Conservation (phyloP, 2,329 filamentous ascomycete species). For the Apiospora arundinis region DNA sequence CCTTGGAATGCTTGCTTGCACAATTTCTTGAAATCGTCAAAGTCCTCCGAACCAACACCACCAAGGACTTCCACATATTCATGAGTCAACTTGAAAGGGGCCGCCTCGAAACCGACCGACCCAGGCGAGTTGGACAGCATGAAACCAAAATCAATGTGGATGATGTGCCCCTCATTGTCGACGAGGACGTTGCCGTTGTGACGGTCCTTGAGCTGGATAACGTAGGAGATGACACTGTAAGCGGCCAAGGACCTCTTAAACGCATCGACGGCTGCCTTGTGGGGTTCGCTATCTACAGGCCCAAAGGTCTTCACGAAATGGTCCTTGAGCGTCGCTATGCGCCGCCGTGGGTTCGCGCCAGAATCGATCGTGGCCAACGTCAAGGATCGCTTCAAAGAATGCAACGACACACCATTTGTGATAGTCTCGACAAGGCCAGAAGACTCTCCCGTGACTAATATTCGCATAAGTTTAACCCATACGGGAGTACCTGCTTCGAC, state of each 20-base stretch:
- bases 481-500: constrained; percentile 75
- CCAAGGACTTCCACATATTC: constrained; percentile 87
- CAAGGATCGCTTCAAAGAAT: constrained; percentile 82
- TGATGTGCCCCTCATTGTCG: constrained; percentile 84
- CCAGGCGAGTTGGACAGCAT: constrained; percentile 89
- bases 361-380: constrained; percentile 77
- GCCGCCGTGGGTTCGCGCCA: constrained; percentile 73
- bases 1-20: constrained; percentile 87
- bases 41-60: constrained; percentile 72
- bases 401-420: constrained; percentile 85
- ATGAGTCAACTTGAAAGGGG: constrained; percentile 84
- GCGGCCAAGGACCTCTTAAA: constrained; percentile 84
- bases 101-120: constrained; percentile 84
- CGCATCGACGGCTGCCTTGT: constrained; percentile 75
- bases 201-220: constrained; percentile 83
- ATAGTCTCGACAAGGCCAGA: constrained; percentile 88
- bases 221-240: constrained; percentile 84
- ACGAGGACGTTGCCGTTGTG: constrained; percentile 89
- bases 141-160: constrained; percentile 90
- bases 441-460: constrained; percentile 83
- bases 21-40: constrained; percentile 76
- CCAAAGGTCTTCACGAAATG: constrained; percentile 85
- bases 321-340: constrained; percentile 81
- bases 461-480: constrained; percentile 91
- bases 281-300: constrained; percentile 69